Base-by-base conservation (phyloP, 2,329 filamentous ascomycete species). In the Camptophora hylomeconis region DNA sequence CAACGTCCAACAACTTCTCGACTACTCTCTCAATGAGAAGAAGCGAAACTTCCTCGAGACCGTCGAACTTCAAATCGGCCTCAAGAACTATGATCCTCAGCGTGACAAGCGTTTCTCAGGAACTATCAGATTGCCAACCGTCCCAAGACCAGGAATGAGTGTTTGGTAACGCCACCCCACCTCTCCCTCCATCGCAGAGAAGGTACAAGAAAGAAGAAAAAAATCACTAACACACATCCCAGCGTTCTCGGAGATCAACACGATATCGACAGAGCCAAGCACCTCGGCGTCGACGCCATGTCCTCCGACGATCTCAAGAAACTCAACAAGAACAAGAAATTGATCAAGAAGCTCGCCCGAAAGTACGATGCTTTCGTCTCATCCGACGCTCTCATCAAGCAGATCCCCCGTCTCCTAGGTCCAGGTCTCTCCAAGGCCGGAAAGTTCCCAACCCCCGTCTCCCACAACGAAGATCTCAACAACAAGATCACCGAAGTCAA, bases 261-360 rank as follows among this genome's bases (percentile, higher is more conserved):
- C 74, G 89, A 98, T 75, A 92, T 98, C 59, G 89, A 98, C 64
- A 86, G 89, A 75, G 87, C 89, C 59, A 98, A 98, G 79, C 89
- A 98, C 74, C 81, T 84, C 57, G 87, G 84, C 62, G 75, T 95
- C 51, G 89, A 98, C 60, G 84, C 87, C 69, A 95, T 95, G 89
- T 92, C 82, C 56, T 67, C 82, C 47, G 89, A 98, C 56, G 89
- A 98, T 67, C 69, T 98, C 69, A 98, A 98, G 82, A 98, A 98
- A 80, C 83, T 98, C 51, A 98, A 98, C 80, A 98, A 98, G 83
- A 98, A 98, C 83, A 95, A 98, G 82, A 98, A 98, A 80, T 79
- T 95, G 57, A 94, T 98, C 79, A 98, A 98, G 84, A 98, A 98
- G 80, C 81, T 98, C 48, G 89, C 89, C 45, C 84, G 86, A 77